Evolutionary conservation across 2,329 filamentous ascomycete species (phyloP).

Genomic region (Aspergillus carbonarius): DNA sequence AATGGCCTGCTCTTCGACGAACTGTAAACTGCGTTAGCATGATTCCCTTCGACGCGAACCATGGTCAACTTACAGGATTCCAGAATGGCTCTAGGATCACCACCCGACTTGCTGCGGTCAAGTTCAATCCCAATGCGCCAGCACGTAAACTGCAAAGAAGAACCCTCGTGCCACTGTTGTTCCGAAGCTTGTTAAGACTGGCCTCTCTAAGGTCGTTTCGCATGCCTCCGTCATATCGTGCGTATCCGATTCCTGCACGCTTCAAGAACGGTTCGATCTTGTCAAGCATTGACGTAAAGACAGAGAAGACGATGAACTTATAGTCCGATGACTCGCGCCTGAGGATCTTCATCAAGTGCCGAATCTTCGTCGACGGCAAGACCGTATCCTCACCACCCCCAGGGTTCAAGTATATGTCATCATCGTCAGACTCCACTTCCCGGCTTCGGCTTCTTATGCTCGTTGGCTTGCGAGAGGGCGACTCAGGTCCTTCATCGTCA

Average conservation of each 20-base stretch:
- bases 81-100: constrained; percentile 97
- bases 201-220: constrained; percentile 88
- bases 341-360: constrained; percentile 77
- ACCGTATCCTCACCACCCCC: constrained; percentile 45
- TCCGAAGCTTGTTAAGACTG: constrained; percentile 73
- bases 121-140: constrained; percentile 85
- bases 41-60: constrained; percentile 12
- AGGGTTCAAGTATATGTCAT: constrained; percentile 42
- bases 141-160: constrained; percentile 93
- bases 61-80: constrained; percentile 70
- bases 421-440: constrained; percentile 44
- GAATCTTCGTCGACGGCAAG: constrained; percentile 79
- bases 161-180: constrained; percentile 72
- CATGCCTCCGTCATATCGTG: constrained; percentile 94
- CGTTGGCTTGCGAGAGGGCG: constrained; percentile 23
- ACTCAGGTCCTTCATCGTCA: constrained; percentile 34
- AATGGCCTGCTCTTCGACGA: constrained; percentile 98
- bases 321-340: constrained; percentile 74
- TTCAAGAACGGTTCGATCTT: constrained; percentile 88
- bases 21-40: constrained; percentile 51
- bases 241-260: constrained; percentile 71
- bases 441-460: constrained; percentile 18
- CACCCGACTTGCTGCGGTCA: constrained; percentile 89
- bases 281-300: constrained; percentile 98
- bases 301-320: constrained; percentile 98